A percentile compares a stretch with the other conserved stretches of the same genome.
Evolutionary conservation across 2,329 filamentous ascomycete genomes (phyloP).

Genomic region (Alternaria infectoria): DNA sequence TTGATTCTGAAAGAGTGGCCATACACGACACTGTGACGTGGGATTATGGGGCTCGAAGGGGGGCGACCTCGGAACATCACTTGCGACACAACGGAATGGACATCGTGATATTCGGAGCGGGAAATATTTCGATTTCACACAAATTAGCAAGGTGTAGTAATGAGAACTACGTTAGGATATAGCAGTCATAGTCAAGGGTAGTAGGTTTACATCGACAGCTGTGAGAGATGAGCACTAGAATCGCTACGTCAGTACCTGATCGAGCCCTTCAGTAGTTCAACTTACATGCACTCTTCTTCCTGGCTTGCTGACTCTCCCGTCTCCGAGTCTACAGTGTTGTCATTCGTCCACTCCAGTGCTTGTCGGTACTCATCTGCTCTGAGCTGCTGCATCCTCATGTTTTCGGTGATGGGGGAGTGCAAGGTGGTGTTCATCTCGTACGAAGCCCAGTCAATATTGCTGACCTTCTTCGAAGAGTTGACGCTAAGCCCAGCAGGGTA

Average conservation of each 20-base stretch:
- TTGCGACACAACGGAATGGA: background rate
- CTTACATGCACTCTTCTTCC: slow-evolving; percentile 3
- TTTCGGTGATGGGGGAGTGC: slow-evolving; percentile 14
- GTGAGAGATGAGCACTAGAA: background rate
- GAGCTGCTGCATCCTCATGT: slow-evolving; percentile 19
- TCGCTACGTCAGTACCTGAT: background rate
- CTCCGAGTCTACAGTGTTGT: background rate
- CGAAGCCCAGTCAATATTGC: slow-evolving; percentile 17
- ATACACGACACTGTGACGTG: background rate
- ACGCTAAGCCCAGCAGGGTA: slow-evolving; percentile 37
- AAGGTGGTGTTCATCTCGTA: slow-evolving; percentile 16
- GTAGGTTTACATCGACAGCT: background rate
- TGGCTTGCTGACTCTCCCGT: background rate
- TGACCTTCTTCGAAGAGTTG: slow-evolving; percentile 22
- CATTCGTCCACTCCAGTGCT: slow-evolving; percentile 24
- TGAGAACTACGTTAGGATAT: background rate
- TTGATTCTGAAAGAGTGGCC: background rate
- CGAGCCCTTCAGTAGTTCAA: background rate
- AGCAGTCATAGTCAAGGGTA: background rate
- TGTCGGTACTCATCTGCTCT: slow-evolving; percentile 24
- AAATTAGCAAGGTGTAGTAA: background rate
- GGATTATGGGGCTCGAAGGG: background rate
- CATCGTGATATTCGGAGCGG: background rate
- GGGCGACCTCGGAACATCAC: background rate
- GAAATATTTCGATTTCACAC: background rate